Evolutionary conservation across 2,329 filamentous ascomycete genomes (phyloP).

Genomic region (Teratosphaeria pseudoeucalypti): DNA sequence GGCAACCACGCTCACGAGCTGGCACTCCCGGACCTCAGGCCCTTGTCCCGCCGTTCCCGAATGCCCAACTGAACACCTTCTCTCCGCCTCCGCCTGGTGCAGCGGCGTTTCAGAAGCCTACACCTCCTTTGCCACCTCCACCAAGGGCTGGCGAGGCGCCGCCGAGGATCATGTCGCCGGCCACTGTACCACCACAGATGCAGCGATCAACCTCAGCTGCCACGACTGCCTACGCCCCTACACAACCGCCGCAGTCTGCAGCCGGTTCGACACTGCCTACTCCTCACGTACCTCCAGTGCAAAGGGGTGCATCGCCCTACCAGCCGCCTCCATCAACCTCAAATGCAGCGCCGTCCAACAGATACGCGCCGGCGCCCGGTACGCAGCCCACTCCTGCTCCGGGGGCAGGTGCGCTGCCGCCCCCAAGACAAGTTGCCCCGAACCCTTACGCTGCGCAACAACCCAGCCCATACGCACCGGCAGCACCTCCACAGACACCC

Average conservation of each 20-base stretch:
- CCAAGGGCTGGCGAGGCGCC: constrained; percentile 67
- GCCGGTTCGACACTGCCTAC: constrained; percentile 35
- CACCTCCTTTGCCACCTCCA: constrained; percentile 65
- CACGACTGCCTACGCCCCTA: constrained; percentile 55
- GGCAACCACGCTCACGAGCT: constrained; percentile 52
- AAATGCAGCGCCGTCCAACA: constrained; percentile 56
- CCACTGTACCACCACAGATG: constrained; percentile 44
- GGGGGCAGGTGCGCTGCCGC: constrained; percentile 22
- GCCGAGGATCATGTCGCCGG: constrained; percentile 60
- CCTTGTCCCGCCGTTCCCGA: constrained; percentile 66
- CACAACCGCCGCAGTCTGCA: constrained; percentile 36
- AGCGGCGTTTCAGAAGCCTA: constrained; percentile 49
- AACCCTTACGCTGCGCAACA: constrained; percentile 31
- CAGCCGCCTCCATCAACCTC: constrained; percentile 58
- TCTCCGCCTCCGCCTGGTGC: constrained; percentile 47
- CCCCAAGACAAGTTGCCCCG: constrained; percentile 35
- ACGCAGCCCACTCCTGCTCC: constrained; percentile 36
- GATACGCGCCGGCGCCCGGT: constrained; percentile 61
- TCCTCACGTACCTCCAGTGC: constrained; percentile 47
- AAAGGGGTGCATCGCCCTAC: constrained; percentile 75
- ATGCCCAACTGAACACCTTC: constrained; percentile 43
- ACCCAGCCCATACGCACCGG: constrained; percentile 28
- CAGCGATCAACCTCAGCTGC: constrained; percentile 43
- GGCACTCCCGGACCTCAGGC: constrained; percentile 59
- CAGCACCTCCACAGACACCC: constrained; percentile 26